A percentile compares a stretch with the other conserved stretches of the same genome.
Conservation (phyloP, 192 early-diverging fungal species). For the Dimargaris verticillata region DNA sequence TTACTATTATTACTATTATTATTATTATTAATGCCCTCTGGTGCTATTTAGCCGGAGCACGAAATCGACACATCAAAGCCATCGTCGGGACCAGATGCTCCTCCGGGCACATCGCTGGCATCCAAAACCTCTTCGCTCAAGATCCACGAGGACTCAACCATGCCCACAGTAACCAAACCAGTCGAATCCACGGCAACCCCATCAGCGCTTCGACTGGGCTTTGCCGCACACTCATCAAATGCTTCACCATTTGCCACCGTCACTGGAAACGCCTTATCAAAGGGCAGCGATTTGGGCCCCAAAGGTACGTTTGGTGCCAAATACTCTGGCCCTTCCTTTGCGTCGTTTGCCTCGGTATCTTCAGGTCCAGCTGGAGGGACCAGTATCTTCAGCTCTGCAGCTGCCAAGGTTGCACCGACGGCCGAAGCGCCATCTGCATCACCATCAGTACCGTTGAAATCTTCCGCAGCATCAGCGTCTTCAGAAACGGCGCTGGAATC, state of each 20-base stretch:
- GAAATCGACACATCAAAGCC: too few relatives aligned
- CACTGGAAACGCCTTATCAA: not conserved
- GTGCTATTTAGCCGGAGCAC: too few relatives aligned
- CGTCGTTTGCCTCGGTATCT: conserved; percentile 8
- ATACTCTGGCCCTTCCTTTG: conserved; percentile 2
- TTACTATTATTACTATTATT: too few relatives aligned
- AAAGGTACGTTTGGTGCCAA: not conserved
- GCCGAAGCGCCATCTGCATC: too few relatives aligned
- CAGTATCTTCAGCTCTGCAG: conserved; percentile 3
- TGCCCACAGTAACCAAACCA: not conserved
- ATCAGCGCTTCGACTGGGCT: not conserved
- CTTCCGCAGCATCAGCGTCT: too few relatives aligned
- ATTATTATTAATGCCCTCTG: too few relatives aligned
- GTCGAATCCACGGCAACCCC: not conserved
- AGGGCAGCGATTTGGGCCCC: not conserved
- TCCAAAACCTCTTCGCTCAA: not conserved
- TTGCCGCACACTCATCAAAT: not conserved
- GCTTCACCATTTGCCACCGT: not conserved
- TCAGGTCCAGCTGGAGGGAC: not conserved
- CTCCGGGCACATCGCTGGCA: not conserved
- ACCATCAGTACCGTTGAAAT: too few relatives aligned
- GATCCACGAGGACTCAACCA: not conserved
- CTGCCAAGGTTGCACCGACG: not conserved
- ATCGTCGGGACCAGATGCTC: not conserved
- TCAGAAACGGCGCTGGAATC: too few relatives aligned